A percentile compares a stretch with the other conserved stretches of the same genome.
phyloP scores from a whole-genome alignment of 352 stramenopile species.

The Plasmopara halstedii region DNA sequence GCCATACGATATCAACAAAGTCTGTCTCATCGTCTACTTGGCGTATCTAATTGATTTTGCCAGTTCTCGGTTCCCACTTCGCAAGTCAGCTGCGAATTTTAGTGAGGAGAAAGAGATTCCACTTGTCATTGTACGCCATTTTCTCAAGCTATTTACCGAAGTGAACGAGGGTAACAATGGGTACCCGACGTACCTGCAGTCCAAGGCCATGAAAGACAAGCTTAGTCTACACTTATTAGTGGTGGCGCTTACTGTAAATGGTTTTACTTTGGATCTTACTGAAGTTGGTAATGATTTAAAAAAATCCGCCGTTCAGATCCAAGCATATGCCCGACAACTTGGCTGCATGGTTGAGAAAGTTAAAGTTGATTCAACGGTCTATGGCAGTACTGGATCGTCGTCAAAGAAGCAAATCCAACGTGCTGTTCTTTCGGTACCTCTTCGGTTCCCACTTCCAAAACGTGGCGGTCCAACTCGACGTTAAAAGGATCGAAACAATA shows the following conservation, averaged over 20 bases:
- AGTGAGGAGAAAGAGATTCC: conserved; percentile 74
- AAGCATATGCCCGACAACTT: conserved; percentile 62
- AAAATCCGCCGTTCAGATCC: conserved; percentile 36
- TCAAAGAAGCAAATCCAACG: conserved; percentile 68
- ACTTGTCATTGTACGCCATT: conserved; percentile 57
- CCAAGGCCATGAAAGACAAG: conserved; percentile 79
- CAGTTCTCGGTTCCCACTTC: conserved; percentile 49
- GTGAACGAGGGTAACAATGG: conserved; percentile 43
- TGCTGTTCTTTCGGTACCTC: conserved; percentile 63
- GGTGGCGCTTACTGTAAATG: conserved; percentile 63
- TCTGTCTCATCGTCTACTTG: conserved; percentile 66
- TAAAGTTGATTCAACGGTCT: conserved; percentile 52
- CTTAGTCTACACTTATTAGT: conserved; percentile 69
- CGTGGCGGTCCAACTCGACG: conserved; percentile 41
- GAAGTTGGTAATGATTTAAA: conserved; percentile 67
- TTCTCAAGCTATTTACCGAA: conserved; percentile 66
- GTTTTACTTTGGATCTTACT: conserved; percentile 68
- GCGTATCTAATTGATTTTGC: conserved; percentile 68
- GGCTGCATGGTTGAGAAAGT: conserved; percentile 65
- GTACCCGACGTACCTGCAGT: conserved; percentile 58
- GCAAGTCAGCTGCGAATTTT: conserved; percentile 54
- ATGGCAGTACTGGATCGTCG: conserved; percentile 32
- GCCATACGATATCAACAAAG: conserved; percentile 62
- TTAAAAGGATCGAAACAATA: conserved; percentile 23
- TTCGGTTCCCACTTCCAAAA: conserved; percentile 70